These are phyloP conservation scores for Pseudocercospora pini-densiflorae DNA, from an alignment of 2,329 filamentous ascomycete genomes.

Conservation along the genomic window DNA sequence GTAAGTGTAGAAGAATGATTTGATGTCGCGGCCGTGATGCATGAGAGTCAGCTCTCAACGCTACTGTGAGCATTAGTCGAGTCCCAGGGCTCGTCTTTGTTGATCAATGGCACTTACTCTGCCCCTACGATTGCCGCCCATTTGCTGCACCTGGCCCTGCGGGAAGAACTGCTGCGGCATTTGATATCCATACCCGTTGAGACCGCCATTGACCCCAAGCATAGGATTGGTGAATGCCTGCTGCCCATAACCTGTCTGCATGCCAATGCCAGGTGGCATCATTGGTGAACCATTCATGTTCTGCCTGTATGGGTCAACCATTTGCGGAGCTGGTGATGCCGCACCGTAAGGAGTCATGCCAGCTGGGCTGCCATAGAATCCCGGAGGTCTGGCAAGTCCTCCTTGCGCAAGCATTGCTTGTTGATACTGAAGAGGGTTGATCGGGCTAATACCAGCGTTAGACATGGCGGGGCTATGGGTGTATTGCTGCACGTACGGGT, in stretches of 20 bases:
- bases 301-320: slow-evolving; percentile 50
- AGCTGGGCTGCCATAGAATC: slow-evolving; percentile 35
- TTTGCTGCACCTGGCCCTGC: slow-evolving; percentile 30
- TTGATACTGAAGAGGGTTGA: slow-evolving; percentile 61
- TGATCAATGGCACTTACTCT: slow-evolving; percentile 21
- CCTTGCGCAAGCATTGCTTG: slow-evolving; percentile 54
- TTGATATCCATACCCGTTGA: slow-evolving; percentile 36
- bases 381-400: slow-evolving; percentile 40
- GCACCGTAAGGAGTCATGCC: slow-evolving; percentile 33
- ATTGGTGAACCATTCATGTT: slow-evolving; percentile 44
- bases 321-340: slow-evolving; percentile 34
- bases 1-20: slow-evolving; percentile 3
- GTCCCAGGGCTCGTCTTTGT: not conserved
- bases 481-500: slow-evolving; percentile 49
- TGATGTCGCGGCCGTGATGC: not conserved
- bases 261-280: slow-evolving; percentile 44
- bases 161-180: slow-evolving; percentile 29
- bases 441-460: slow-evolving; percentile 39
- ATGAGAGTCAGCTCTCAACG: slow-evolving; percentile 1
- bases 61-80: not conserved
- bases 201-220: slow-evolving; percentile 34
- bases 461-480: slow-evolving; percentile 43
- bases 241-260: slow-evolving; percentile 35
- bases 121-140: slow-evolving; percentile 29
- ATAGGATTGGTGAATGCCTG: slow-evolving; percentile 33